phyloP scores from a whole-genome alignment of 23 red algal species.

The Gracilaria gracilis region DNA sequence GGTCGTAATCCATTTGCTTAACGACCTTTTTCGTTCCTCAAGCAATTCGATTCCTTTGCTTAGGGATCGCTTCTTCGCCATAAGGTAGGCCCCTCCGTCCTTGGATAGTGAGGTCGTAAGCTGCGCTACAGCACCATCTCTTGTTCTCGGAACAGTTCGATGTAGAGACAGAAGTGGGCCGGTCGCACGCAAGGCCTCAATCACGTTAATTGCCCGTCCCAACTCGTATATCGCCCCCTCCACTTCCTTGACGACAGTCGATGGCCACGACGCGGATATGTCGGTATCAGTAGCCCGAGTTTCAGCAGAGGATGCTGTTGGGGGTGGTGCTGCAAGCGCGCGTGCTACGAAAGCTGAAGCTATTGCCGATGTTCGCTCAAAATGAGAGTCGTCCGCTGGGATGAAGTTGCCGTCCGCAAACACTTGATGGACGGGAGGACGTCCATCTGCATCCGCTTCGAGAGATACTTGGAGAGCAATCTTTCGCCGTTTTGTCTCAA shows the following conservation, averaged over 20 bases:
- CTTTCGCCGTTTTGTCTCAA: constrained; percentile 30
- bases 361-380: constrained; percentile 62
- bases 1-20: constrained; percentile 46
- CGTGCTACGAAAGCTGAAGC: constrained; percentile 69
- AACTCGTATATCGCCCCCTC: constrained; percentile 69
- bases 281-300: constrained; percentile 46
- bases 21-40: constrained; percentile 25
- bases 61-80: constrained; percentile 47
- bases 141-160: constrained; percentile 42
- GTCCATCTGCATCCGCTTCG: constrained; percentile 57
- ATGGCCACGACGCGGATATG: constrained; percentile 43
- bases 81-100: constrained; percentile 52
- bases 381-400: constrained; percentile 53
- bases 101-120: neutral
- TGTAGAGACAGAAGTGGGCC: constrained; percentile 41
- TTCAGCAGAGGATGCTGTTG: constrained; percentile 42
- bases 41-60: constrained; percentile 29
- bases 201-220: constrained; percentile 50
- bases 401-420: constrained; percentile 75
- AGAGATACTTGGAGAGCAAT: constrained; percentile 66
- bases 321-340: constrained; percentile 51
- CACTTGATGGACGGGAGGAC: constrained; percentile 52
- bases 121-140: constrained; percentile 23
- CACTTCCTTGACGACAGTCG: constrained; percentile 34
- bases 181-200: constrained; percentile 63